phyloP scores from a whole-genome alignment of 305 asterid species.

The Ajuga reptans region DNA sequence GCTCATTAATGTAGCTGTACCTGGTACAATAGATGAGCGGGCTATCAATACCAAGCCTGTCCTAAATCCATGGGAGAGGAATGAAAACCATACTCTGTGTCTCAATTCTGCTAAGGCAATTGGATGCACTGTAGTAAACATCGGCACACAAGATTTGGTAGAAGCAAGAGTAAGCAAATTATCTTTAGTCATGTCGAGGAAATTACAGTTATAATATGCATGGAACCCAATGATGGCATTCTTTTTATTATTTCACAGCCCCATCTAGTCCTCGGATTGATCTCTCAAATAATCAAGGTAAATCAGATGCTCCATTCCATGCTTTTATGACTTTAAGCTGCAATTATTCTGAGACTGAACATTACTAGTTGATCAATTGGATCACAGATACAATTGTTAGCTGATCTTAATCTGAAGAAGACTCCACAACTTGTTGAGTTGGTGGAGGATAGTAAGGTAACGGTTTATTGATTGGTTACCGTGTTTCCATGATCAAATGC shows the following conservation, averaged over 20 bases:
- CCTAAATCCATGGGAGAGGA: slow-evolving; percentile 86
- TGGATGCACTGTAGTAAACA: slow-evolving; percentile 92
- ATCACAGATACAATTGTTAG: slow-evolving; percentile 78
- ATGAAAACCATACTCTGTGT: slow-evolving; percentile 84
- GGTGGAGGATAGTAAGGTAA: slow-evolving; percentile 80
- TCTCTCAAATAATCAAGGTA: slow-evolving; percentile 91
- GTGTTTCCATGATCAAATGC: background rate
- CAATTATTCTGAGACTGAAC: background rate
- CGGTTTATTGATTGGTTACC: background rate
- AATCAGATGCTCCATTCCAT: background rate
- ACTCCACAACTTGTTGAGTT: slow-evolving; percentile 89
- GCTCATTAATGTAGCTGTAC: slow-evolving; percentile 89
- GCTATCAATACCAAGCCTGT: slow-evolving; percentile 76
- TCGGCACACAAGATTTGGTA: slow-evolving; percentile 86
- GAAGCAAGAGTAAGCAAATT: slow-evolving; percentile 68
- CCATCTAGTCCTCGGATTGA: slow-evolving; percentile 40
- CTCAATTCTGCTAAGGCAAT: slow-evolving; percentile 96
- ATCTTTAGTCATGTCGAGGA: slow-evolving; percentile 2
- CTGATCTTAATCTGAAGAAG: slow-evolving; percentile 82
- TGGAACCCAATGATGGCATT: background rate
- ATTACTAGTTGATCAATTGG: background rate
- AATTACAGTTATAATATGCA: background rate
- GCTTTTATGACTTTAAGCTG: background rate
- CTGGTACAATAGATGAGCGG: slow-evolving; percentile 84
- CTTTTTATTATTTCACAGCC: slow-evolving; percentile 18